phyloP scores from a whole-genome alignment of 2,329 filamentous ascomycete genomes.

The Paraphaeosphaeria minitans region DNA sequence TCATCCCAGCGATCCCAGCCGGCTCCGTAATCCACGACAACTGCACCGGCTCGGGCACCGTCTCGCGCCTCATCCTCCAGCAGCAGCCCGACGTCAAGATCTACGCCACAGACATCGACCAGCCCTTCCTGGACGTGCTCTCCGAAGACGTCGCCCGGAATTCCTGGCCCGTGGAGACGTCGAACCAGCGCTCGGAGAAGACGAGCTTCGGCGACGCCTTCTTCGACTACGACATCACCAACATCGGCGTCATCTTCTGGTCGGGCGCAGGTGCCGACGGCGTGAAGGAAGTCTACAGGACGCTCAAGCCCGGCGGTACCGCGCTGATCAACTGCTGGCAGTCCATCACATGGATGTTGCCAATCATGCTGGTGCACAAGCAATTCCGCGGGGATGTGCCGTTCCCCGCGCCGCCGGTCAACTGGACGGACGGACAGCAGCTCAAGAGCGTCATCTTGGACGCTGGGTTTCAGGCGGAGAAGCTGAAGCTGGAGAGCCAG shows the following conservation, averaged over 20 bases:
- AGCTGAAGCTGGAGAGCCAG: slow-evolving; percentile 28
- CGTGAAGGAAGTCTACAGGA: slow-evolving; percentile 47
- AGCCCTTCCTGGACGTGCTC: slow-evolving; percentile 31
- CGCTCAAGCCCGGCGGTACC: slow-evolving; percentile 44
- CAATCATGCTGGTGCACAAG: slow-evolving; percentile 27
- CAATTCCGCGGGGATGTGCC: slow-evolving; percentile 24
- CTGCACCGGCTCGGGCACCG: slow-evolving; percentile 39
- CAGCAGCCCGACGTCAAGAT: slow-evolving; percentile 24
- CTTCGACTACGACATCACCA: slow-evolving; percentile 49
- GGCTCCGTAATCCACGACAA: slow-evolving; percentile 43
- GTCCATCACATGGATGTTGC: slow-evolving; percentile 30
- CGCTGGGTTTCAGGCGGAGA: slow-evolving; percentile 31
- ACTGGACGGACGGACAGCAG: slow-evolving; percentile 36
- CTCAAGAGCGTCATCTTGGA: slow-evolving; percentile 34
- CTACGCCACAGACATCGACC: slow-evolving; percentile 39
- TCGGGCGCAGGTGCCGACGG: slow-evolving; percentile 33
- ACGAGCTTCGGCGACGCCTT: slow-evolving; percentile 32
- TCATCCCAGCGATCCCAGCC: slow-evolving; percentile 31
- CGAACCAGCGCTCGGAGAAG: slow-evolving; percentile 24
- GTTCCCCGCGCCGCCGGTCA: slow-evolving; percentile 24
- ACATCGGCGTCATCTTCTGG: slow-evolving; percentile 49
- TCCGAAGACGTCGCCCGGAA: slow-evolving; percentile 17
- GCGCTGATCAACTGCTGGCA: slow-evolving; percentile 48
- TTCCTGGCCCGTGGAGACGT: slow-evolving; percentile 30
- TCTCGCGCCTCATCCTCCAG: slow-evolving; percentile 31